A percentile compares a stretch with the other conserved stretches of the same genome.
Conservation (phyloP, 129 eudicot genomes). For the Arctium minus region DNA sequence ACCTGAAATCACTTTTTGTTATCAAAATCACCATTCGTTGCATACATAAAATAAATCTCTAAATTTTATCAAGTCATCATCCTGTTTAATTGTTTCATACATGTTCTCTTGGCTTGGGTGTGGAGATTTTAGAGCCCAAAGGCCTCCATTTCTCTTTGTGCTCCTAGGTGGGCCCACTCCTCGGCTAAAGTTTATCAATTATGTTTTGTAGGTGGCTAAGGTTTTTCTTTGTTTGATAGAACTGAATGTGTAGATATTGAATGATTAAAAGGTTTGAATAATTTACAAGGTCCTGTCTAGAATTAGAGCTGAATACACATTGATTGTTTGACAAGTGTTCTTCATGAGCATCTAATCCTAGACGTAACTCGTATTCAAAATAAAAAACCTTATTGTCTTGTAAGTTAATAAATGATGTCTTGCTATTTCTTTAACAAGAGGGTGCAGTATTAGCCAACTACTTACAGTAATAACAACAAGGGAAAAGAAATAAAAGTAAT, state of each 20-base stretch:
- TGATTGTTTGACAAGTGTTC: neutral
- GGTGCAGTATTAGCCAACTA: neutral
- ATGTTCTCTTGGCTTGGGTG: too few species aligned
- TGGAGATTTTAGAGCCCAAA: too few species aligned
- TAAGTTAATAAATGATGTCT: neutral
- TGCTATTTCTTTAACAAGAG: neutral
- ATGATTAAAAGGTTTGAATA: neutral
- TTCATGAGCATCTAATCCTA: neutral
- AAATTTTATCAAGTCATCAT: too few species aligned
- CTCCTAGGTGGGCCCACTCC: neutral
- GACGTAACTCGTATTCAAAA: neutral
- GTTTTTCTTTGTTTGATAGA: neutral
- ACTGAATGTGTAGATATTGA: neutral
- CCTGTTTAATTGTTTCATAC: too few species aligned
- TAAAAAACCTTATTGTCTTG: neutral
- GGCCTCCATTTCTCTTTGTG: neutral
- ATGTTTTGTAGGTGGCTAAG: neutral
- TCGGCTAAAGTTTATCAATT: neutral
- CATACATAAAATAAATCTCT: too few species aligned
- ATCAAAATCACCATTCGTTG: neutral
- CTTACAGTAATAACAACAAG: too few species aligned
- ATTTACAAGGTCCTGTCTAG: neutral
- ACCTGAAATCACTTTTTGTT: conserved; percentile 41
- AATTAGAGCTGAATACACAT: neutral
- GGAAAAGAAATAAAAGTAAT: too few species aligned